Conservation (phyloP, 2,329 filamentous ascomycete genomes). For the Pyrenochaeta sp. region DNA sequence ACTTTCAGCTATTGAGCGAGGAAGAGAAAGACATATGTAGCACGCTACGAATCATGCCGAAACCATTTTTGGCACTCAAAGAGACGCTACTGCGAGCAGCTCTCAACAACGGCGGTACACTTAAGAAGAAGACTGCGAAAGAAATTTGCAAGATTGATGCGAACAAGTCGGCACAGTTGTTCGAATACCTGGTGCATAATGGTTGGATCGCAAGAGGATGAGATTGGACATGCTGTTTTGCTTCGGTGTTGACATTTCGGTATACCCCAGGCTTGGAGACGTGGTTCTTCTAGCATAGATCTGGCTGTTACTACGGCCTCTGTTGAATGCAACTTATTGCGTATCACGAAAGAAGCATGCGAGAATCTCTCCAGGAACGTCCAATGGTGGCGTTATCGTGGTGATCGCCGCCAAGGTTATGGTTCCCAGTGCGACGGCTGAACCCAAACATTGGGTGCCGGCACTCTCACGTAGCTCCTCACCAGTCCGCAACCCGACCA, state of each 20-base stretch:
- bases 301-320: background rate
- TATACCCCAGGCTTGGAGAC: conserved; percentile 31
- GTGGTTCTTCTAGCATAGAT: conserved; percentile 6
- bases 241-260: conserved; percentile 18
- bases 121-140: conserved; percentile 94
- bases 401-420: conserved; percentile 6
- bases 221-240: conserved; percentile 11
- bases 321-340: conserved; percentile 11
- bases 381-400: background rate
- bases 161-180: conserved; percentile 84
- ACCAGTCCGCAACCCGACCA: conserved; percentile 5
- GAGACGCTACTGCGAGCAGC: conserved; percentile 91
- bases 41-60: conserved; percentile 83
- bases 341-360: background rate
- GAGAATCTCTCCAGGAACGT: background rate
- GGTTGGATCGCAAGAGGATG: conserved; percentile 91
- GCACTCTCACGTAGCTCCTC: conserved; percentile 17
- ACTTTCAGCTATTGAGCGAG: conserved; percentile 83
- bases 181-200: conserved; percentile 92
- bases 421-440: conserved; percentile 11
- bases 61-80: conserved; percentile 95
- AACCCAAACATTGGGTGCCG: conserved; percentile 24
- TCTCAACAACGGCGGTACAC: conserved; percentile 81
- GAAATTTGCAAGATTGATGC: conserved; percentile 85
- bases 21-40: conserved; percentile 90